These are phyloP conservation scores for Trichosanthes cucumerina DNA, from an alignment of 306 rosid genomes.

Conservation along the genomic window DNA sequence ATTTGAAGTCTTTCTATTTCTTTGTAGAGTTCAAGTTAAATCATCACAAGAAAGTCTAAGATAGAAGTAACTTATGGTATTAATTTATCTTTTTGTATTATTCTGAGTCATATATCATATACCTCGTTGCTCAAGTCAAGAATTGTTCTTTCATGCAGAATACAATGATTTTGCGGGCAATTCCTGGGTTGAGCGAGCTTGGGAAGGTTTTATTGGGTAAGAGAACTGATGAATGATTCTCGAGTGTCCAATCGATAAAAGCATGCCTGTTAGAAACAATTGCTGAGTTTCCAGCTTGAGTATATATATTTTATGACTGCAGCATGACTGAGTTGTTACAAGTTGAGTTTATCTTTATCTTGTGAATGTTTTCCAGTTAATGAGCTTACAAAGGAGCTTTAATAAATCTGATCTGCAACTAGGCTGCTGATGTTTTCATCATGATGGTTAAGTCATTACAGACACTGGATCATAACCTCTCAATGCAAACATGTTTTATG, in stretches of 20 bases:
- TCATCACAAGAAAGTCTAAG: not conserved
- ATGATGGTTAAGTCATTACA: not conserved
- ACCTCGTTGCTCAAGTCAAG: not conserved
- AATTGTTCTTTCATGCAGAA: conserved; percentile 37
- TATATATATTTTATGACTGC: not conserved
- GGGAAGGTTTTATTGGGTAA: conserved; percentile 76
- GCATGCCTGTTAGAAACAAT: not conserved
- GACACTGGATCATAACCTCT: not conserved
- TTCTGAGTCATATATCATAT: too few species aligned
- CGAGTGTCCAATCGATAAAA: not conserved
- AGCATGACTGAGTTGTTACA: conserved; percentile 1
- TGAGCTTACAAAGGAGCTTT: not conserved
- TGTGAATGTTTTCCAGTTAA: not conserved
- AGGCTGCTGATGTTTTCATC: not conserved
- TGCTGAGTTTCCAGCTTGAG: not conserved
- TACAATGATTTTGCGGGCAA: conserved; percentile 79
- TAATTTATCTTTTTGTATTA: not conserved
- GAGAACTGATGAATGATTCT: not conserved
- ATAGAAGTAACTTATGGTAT: not conserved
- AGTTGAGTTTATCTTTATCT: conserved; percentile 8
- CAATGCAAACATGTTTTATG: not conserved
- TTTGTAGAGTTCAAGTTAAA: not conserved
- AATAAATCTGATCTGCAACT: not conserved
- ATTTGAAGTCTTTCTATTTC: not conserved
- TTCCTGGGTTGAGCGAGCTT: conserved; percentile 75